Evolutionary conservation across 1,284 basidiomycete genomes (phyloP).

Genomic region (Malassezia vespertilionis): DNA sequence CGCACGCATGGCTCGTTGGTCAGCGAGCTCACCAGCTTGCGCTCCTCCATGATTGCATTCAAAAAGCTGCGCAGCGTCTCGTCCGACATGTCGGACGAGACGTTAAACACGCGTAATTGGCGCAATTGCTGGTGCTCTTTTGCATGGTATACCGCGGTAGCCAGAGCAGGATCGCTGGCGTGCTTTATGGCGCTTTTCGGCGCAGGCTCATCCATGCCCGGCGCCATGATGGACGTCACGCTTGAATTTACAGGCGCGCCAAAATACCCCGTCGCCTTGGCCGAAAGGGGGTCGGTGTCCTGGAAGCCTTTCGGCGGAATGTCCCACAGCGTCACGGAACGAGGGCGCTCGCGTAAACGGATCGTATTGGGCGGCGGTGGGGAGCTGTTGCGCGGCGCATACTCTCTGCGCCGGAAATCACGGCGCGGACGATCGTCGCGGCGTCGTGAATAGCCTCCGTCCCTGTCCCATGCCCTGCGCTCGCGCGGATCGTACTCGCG

Average conservation of each 20-base stretch:
- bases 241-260: conserved; percentile 50
- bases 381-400: conserved; percentile 64
- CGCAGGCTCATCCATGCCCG: conserved; percentile 2
- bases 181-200: conserved; percentile 1
- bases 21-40: conserved; percentile 53
- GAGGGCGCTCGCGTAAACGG: conserved; percentile 70
- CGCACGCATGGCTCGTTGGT: conserved; percentile 67
- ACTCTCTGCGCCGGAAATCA: conserved; percentile 48
- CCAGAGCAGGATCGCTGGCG: conserved; percentile 2
- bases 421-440: conserved; percentile 50
- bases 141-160: conserved; percentile 11
- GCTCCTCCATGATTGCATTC: conserved; percentile 84
- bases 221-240: conserved; percentile 3
- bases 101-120: conserved; percentile 86
- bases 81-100: conserved; percentile 82
- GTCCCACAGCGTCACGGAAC: conserved; percentile 88
- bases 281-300: conserved; percentile 82
- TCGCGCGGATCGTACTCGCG: conserved; percentile 5
- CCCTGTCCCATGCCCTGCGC: not conserved
- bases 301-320: conserved; percentile 89
- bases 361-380: conserved; percentile 78
- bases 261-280: conserved; percentile 93
- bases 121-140: conserved; percentile 63
- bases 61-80: conserved; percentile 80
- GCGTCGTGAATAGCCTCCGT: conserved; percentile 17